A percentile compares a stretch with the other conserved stretches of the same genome.
These are phyloP conservation scores for Parasitella parasitica DNA, from an alignment of 371 early-diverging fungal genomes.

Conservation along the genomic window DNA sequence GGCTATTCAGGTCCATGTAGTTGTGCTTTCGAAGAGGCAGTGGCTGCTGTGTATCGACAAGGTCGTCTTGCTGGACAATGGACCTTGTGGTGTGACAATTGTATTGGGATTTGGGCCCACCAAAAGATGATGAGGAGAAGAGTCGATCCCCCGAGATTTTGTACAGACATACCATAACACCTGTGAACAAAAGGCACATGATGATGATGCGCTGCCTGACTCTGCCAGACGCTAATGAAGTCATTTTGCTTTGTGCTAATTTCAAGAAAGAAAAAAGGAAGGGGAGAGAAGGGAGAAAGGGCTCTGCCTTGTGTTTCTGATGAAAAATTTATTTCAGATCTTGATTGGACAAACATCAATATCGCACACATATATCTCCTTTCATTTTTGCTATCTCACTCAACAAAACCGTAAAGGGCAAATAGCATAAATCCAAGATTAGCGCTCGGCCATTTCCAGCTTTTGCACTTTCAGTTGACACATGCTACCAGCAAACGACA, in stretches of 20 bases:
- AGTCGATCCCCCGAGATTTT: neutral
- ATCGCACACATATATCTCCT: neutral
- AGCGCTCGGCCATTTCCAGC: neutral
- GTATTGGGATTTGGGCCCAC: slow-evolving; percentile 1
- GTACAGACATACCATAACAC: neutral
- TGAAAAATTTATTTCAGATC: neutral
- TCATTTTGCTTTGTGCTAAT: neutral
- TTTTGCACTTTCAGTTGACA: too few relatives aligned
- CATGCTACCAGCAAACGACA: too few relatives aligned
- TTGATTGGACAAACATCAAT: neutral
- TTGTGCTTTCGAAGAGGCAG: slow-evolving; percentile 3
- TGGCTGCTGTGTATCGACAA: neutral
- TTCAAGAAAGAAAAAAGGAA: neutral
- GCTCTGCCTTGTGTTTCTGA: neutral
- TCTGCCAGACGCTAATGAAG: slow-evolving; percentile 8
- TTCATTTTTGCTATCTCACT: neutral
- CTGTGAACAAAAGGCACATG: neutral
- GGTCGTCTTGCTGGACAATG: neutral
- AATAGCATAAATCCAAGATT: neutral
- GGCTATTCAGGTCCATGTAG: slow-evolving; percentile 11
- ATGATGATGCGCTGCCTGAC: slow-evolving; percentile 8
- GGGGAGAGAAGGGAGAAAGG: neutral
- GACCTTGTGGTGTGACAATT: slow-evolving; percentile 15
- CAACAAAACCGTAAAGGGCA: neutral
- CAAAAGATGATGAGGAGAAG: neutral